Base-by-base conservation (phyloP, 1,284 basidiomycete genomes). In the Athelia sp. region DNA sequence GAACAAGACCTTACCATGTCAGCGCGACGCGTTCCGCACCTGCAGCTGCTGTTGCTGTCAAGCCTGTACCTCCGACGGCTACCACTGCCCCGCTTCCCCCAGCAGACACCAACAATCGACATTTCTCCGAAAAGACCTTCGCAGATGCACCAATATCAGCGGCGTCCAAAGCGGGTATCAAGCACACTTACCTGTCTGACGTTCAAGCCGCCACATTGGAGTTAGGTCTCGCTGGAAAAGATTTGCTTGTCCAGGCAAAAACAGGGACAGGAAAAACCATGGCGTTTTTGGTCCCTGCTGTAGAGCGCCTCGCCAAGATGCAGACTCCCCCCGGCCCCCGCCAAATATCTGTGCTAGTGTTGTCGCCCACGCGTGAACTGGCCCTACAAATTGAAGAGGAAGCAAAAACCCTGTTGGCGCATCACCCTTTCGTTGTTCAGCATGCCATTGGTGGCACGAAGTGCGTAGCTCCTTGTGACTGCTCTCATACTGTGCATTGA, bases 361-460 rank as follows among this genome's bases (percentile, higher is more conserved):
- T 97, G 9, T 84, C 90, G 18, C 93, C 93, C 0, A 97, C 94
- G 0, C 82, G 93, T 54, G 93, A 97, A 63, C 72, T 97, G 14
- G 92, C 92, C 15, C 31, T n/a, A 40, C 11, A 73, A 67, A 77
- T 77, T 35, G 62, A 70, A 53, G 84, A 84, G 56, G 93, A 94
- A 36, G 93, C 92, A 1, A 82, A 88, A 55, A 82, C 87, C 48
- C 76, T 96, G 6, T 75, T 87, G 6, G 66, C 64, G 21, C 76
- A 82, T 38, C 73, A 74, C 49, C 57, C 58, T 26, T 69, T 74
- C 50, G 56, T 54, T 14, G 71, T 75, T 6, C 63, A 64, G 29
- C 59, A 63, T 18, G 67, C 71, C 18, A 76, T 76, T 23, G 74
- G 74, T 55, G 85, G 82, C 1, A 84, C 82, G 1, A 80, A 76